Conservation (phyloP, 345 rosid species). For the Eucalyptus regnans region DNA sequence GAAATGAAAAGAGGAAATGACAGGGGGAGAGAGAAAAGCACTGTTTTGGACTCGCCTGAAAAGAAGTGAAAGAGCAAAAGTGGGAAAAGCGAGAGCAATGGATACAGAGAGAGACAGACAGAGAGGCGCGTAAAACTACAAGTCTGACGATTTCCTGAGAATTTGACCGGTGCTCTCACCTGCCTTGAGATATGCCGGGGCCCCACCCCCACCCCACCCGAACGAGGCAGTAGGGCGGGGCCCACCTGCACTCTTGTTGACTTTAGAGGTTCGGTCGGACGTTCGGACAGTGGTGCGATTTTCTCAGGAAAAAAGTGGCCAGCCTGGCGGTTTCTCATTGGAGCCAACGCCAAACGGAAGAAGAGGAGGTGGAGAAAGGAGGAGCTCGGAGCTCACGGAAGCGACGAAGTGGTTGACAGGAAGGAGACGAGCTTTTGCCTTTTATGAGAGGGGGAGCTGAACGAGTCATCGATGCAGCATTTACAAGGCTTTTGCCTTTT, state of each 20-base stretch:
- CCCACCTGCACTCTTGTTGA: neutral
- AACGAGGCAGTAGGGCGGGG: neutral
- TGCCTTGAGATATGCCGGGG: neutral
- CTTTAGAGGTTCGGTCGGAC: neutral
- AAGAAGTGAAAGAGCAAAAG: neutral
- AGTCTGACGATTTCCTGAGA: neutral
- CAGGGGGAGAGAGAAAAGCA: neutral
- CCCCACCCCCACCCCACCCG: neutral
- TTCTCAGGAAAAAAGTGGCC: neutral
- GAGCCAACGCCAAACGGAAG: neutral
- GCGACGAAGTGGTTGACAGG: neutral
- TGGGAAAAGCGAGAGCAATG: neutral
- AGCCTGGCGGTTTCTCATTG: neutral
- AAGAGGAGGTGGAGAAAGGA: neutral
- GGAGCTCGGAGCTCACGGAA: neutral
- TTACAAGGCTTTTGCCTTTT: neutral
- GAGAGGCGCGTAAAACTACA: neutral
- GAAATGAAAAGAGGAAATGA: neutral
- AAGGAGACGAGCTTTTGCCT: neutral
- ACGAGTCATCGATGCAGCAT: neutral
- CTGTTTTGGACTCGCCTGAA: neutral
- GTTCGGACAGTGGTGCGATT: neutral
- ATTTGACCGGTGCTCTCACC: neutral
- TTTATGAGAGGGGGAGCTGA: neutral
- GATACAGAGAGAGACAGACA: neutral